These are phyloP conservation scores for Aethionema arabicum DNA, from an alignment of 345 rosid genomes.

Conservation along the genomic window DNA sequence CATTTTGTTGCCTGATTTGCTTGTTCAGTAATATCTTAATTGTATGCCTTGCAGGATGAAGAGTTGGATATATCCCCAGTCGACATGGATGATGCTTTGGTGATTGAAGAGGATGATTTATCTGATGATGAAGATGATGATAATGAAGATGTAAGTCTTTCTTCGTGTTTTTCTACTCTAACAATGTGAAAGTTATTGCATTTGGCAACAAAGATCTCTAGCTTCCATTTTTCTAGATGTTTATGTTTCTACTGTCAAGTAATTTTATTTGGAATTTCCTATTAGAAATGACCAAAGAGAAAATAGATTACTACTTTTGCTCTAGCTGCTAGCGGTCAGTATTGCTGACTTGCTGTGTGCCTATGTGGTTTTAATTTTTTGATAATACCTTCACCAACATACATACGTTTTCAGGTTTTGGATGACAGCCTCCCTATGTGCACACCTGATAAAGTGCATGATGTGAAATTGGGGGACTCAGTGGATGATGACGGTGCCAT, in stretches of 20 bases:
- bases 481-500: constrained; percentile 56
- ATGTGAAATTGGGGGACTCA: constrained; percentile 87
- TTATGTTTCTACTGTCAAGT: not conserved
- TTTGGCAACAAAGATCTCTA: constrained; percentile 4
- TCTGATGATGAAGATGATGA: constrained; percentile 96
- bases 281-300: constrained; percentile 5
- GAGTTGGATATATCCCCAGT: constrained; percentile 86
- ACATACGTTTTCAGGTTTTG: constrained; percentile 53
- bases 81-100: constrained; percentile 90
- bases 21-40: constrained; percentile 1
- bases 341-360: constrained; percentile 1
- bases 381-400: not conserved
- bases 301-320: not conserved
- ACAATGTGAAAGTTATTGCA: constrained; percentile 17
- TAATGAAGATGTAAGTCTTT: constrained; percentile 81
- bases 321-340: not conserved
- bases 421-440: constrained; percentile 90
- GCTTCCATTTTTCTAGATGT: not conserved
- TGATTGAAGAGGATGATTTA: constrained; percentile 96
- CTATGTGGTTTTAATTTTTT: constrained; percentile 9
- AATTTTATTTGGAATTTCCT: not conserved
- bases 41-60: constrained; percentile 68
- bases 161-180: constrained; percentile 1
- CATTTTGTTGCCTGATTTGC: constrained; percentile 25
- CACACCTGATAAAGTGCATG: constrained; percentile 93